Percentiles rank a stretch among this genome's conserved stretches.
These are phyloP conservation scores for Vitis rotundifolia DNA, from an alignment of 164 flowering plant genomes.

Conservation along the genomic window DNA sequence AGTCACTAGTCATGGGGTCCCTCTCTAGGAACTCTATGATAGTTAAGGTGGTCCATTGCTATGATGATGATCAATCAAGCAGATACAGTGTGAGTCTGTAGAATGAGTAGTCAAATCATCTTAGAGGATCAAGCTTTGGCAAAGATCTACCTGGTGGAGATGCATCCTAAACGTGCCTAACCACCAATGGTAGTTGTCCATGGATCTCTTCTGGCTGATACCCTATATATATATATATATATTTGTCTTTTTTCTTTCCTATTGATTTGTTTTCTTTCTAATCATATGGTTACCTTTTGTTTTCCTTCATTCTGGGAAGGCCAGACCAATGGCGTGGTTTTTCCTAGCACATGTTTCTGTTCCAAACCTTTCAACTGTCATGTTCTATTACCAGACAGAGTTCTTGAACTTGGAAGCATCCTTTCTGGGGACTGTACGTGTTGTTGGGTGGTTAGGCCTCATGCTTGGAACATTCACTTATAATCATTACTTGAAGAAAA, in stretches of 20 bases:
- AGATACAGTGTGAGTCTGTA: neutral
- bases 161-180: neutral
- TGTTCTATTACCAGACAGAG: conserved; percentile 95
- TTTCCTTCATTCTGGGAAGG: conserved; percentile 28
- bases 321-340: conserved; percentile 97
- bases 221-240: neutral
- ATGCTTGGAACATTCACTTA: conserved; percentile 84
- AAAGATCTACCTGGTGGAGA: neutral
- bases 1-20: neutral
- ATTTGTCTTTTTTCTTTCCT: neutral
- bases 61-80: neutral
- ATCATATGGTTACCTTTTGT: conserved; percentile 17
- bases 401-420: conserved; percentile 78
- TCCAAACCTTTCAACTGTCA: conserved; percentile 84
- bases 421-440: conserved; percentile 82
- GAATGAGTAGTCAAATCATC: neutral
- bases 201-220: neutral
- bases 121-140: neutral
- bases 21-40: neutral
- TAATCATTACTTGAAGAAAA: conserved; percentile 69
- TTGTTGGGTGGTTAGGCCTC: conserved; percentile 85
- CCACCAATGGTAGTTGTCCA: neutral
- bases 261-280: conserved; percentile 14
- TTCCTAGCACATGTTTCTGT: conserved; percentile 71
- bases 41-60: neutral